Conservation (phyloP, 2,329 filamentous ascomycete genomes). For the Fusarium sp. region DNA sequence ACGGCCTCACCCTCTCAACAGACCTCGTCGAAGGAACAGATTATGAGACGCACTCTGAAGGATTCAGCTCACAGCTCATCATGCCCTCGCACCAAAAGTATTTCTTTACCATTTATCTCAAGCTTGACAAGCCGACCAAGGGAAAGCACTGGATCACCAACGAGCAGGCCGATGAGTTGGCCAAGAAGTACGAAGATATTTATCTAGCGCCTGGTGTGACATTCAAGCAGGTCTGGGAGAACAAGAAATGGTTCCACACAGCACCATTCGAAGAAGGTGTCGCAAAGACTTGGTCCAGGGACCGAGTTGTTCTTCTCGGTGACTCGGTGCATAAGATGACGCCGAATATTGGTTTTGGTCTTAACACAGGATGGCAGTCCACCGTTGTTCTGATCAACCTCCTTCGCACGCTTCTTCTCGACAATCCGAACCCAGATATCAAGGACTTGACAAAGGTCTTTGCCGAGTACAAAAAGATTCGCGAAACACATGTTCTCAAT, state of each 20-base stretch:
- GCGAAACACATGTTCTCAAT: constrained; percentile 6
- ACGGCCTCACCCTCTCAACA: neutral
- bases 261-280: constrained; percentile 32
- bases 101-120: constrained; percentile 30
- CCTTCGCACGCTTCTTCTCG: constrained; percentile 8
- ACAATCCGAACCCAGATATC: neutral
- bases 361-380: constrained; percentile 40
- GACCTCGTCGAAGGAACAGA: constrained; percentile 12
- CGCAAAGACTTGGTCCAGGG: constrained; percentile 29
- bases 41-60: constrained; percentile 19
- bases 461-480: constrained; percentile 8
- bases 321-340: constrained; percentile 42
- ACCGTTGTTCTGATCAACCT: constrained; percentile 25
- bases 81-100: constrained; percentile 22
- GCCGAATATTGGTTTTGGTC: constrained; percentile 33
- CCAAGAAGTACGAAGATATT: constrained; percentile 1
- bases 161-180: constrained; percentile 15
- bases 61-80: constrained; percentile 26
- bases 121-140: constrained; percentile 1
- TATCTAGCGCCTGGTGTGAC: constrained; percentile 11
- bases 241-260: constrained; percentile 20
- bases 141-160: neutral
- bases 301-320: constrained; percentile 33
- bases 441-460: constrained; percentile 6
- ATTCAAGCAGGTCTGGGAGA: constrained; percentile 21